Evolutionary conservation across 495 filamentous ascomycete genomes (phyloP).

Genomic region (Amniculicola lignicola): DNA sequence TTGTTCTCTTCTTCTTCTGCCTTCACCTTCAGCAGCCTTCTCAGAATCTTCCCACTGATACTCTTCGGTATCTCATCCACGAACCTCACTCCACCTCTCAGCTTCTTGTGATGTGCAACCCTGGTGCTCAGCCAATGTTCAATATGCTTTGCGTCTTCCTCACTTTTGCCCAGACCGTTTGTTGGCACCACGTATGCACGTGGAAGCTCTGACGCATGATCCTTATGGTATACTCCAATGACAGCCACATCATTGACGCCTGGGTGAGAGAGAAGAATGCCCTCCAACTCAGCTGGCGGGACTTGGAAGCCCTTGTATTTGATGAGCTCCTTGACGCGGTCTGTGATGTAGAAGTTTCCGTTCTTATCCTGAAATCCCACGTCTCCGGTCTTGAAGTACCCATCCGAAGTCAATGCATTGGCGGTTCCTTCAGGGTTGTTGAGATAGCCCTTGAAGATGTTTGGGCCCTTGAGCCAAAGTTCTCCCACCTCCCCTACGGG

Average conservation of each 20-base stretch:
- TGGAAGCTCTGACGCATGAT: constrained; percentile 43
- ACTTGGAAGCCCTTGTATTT: constrained; percentile 53
- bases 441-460: constrained; percentile 74
- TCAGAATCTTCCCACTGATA: constrained; percentile 35
- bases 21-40: constrained; percentile 33
- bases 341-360: constrained; percentile 55
- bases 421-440: constrained; percentile 65
- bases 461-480: constrained; percentile 70
- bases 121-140: constrained; percentile 36
- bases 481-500: constrained; percentile 47
- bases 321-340: constrained; percentile 55
- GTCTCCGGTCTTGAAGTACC: constrained; percentile 84
- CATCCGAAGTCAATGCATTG: constrained; percentile 64
- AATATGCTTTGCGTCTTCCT: constrained; percentile 38
- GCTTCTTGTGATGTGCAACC: constrained; percentile 39
- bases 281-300: constrained; percentile 44
- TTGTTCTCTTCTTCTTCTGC: constrained; percentile 25
- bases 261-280: constrained; percentile 35
- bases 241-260: constrained; percentile 43
- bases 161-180: constrained; percentile 25
- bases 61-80: constrained; percentile 38
- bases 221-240: constrained; percentile 41
- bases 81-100: constrained; percentile 35
- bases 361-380: constrained; percentile 57
- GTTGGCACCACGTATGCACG: constrained; percentile 41